These are phyloP conservation scores for Panellus pusillus DNA, from an alignment of 768 basidiomycete genomes.

Conservation along the genomic window DNA sequence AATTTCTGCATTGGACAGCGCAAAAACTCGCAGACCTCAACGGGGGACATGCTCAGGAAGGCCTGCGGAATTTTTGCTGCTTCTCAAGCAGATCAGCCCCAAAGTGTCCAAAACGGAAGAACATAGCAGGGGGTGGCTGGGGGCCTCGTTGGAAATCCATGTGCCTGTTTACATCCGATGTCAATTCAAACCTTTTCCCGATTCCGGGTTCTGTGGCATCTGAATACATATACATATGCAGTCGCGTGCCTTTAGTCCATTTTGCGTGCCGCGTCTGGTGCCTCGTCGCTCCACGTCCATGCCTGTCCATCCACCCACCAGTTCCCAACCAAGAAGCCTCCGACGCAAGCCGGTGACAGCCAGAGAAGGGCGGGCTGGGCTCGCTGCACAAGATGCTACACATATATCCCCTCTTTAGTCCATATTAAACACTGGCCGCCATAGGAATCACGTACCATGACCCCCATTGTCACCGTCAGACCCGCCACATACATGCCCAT, in stretches of 20 bases:
- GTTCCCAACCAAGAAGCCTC: slow-evolving; percentile 73
- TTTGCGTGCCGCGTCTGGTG: slow-evolving; percentile 13
- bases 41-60: too few species aligned
- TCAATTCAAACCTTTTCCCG: neutral
- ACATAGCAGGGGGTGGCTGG: slow-evolving; percentile 12
- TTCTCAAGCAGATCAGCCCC: too few species aligned
- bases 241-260: neutral
- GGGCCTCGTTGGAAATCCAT: slow-evolving; percentile 10
- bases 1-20: too few species aligned
- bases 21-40: too few species aligned
- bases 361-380: slow-evolving; percentile 95
- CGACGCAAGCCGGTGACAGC: slow-evolving; percentile 80
- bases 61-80: too few species aligned
- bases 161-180: too few species aligned
- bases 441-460: slow-evolving; percentile 51
- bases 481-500: slow-evolving; percentile 74
- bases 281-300: slow-evolving; percentile 72
- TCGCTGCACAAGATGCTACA: slow-evolving; percentile 53
- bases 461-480: slow-evolving; percentile 71
- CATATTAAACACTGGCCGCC: neutral
- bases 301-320: slow-evolving; percentile 66
- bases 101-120: too few species aligned
- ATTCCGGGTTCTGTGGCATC: neutral
- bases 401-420: neutral
- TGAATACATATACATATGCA: neutral